Percentiles rank a stretch among this genome's conserved stretches.
Conservation (phyloP, 495 filamentous ascomycete genomes). For the Articulospora tetracladia region DNA sequence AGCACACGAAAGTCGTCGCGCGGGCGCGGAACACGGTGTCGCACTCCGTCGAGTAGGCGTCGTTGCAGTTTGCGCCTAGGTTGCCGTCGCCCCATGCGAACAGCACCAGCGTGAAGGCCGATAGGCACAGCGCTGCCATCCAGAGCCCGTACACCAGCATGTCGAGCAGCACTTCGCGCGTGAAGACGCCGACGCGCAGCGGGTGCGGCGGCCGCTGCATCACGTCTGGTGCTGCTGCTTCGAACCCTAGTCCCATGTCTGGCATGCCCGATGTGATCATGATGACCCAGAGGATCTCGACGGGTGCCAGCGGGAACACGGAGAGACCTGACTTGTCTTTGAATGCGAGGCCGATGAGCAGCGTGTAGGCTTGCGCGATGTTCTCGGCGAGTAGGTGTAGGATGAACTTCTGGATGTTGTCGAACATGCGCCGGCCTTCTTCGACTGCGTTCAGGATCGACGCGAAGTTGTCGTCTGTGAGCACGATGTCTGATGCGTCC, state of each 20-base stretch:
- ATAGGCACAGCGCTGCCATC: constrained; percentile 65
- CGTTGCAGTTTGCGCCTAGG: constrained; percentile 61
- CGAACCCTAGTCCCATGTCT: constrained; percentile 56
- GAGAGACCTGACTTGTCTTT: constrained; percentile 60
- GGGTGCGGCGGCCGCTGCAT: constrained; percentile 62
- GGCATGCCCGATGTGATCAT: constrained; percentile 72
- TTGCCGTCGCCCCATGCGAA: constrained; percentile 64
- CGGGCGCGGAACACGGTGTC: constrained; percentile 67
- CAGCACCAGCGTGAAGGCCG: constrained; percentile 60
- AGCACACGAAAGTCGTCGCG: constrained; percentile 64
- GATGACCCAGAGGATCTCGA: constrained; percentile 76
- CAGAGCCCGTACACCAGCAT: constrained; percentile 58
- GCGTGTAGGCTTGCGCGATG: constrained; percentile 62
- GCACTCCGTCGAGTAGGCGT: constrained; percentile 48
- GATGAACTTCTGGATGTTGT: constrained; percentile 78
- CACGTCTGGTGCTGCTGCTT: constrained; percentile 62
- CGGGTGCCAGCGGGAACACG: constrained; percentile 68
- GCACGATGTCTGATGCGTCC: constrained; percentile 71
- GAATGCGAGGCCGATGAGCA: constrained; percentile 69
- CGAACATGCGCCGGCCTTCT: constrained; percentile 69
- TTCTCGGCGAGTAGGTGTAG: constrained; percentile 71
- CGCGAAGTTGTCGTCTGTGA: constrained; percentile 77
- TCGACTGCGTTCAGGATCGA: constrained; percentile 70
- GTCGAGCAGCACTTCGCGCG: constrained; percentile 62
- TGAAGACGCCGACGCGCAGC: constrained; percentile 66